Evolutionary conservation across 129 eudicot species (phyloP), one percentile per base, ranked within the genome.

Genomic region (Glebionis coronaria): DNA sequence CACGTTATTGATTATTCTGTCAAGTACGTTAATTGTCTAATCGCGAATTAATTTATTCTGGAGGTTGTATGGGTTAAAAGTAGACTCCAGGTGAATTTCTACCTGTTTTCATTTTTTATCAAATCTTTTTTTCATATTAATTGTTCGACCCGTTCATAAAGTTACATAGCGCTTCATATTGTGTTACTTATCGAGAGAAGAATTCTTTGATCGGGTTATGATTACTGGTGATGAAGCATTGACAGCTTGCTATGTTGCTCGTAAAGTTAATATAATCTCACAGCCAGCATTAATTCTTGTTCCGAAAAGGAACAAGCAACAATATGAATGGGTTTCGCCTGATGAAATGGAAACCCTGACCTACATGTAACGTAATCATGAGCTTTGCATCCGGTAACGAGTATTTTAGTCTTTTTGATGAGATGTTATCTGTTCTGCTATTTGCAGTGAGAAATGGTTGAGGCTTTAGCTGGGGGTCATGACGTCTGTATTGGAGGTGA

Each of bases 181-280:
- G 25, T 23, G 1, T n/a, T n/a, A n/a, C 25, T 23, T 23, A 23
- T 23, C 2, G 25, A 23, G 25, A 23, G 1, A 23, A 23, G 25
- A 23, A 21, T 58, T 55, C 47, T 66, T n/a, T 56, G 70, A 40
- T 45, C 54, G 88, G 97, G 90, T 88, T 65, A 91, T 91, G 98
- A 91, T 91, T 59, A 91, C 96, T 59, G 98, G 98, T 56, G 98
- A 91, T 77, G 96, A 91, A 83, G 98, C 98, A 65, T 77, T 91
- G 83, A 91, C 98, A 7, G 96, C 98, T 78, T 91, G 98, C 75
- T 96, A 91, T 76, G 98, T 91, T 76, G 98, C 96, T 64, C 79
- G 79, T 29, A 80, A 88, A 88, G 98, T 91, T 79, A 70, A 91
- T 91, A 91, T 91, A 35, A 74, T 91, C 14, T 83, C 96, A 16